Base-by-base conservation (phyloP, 2,329 filamentous ascomycete species). In the Cadophora sp. region DNA sequence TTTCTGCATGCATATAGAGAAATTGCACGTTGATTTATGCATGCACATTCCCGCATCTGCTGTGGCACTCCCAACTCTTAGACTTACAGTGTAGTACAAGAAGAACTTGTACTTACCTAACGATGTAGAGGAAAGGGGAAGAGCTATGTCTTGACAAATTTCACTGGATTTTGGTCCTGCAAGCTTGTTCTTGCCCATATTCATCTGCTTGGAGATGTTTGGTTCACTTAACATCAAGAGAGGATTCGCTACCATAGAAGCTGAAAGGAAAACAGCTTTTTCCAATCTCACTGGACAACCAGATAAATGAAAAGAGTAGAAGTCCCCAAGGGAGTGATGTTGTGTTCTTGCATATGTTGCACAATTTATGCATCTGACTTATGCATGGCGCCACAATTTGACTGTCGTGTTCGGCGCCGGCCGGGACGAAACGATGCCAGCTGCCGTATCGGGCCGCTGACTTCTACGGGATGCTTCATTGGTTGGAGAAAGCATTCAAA, bases 331-430 rank as follows among this genome's bases (percentile, higher is more conserved):
- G 26, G 11, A 51, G 29, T 58, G 60, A 66, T 62, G 56, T 62
- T 62, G 61, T 64, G 46, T 40, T 60, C 9, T 26, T 50, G 37
- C 14, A n/a, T 43, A 26, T 27, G 65, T 65, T 55, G 43, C 60
- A 66, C 65, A 65, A 63, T 40, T 63, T 24, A 48, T 51, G 58
- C 51, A 64, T 56, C 37, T 70, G 68, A 56, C 53, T 58, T 48
- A 51, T 62, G 68, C 59, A 60, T 62, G 50, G 34, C 58, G 29
- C 61, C 16, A 55, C 59, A 62, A 31, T 55, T n/a, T n/a, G n/a
- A n/a, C 40, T 64, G 61, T 48, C 50, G 65, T 66, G 62, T 65
- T 40, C 63, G 68, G 65, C 37, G 40, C 59, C 53, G 62, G 65
- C 65, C 65, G 68, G 68, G 40, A 50, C 26, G 51, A 37, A 27